Percentiles rank a stretch among this genome's conserved stretches.
These are phyloP conservation scores for Ceratorhiza oryzae-sativae DNA, from an alignment of 1,284 basidiomycete genomes.

Conservation along the genomic window DNA sequence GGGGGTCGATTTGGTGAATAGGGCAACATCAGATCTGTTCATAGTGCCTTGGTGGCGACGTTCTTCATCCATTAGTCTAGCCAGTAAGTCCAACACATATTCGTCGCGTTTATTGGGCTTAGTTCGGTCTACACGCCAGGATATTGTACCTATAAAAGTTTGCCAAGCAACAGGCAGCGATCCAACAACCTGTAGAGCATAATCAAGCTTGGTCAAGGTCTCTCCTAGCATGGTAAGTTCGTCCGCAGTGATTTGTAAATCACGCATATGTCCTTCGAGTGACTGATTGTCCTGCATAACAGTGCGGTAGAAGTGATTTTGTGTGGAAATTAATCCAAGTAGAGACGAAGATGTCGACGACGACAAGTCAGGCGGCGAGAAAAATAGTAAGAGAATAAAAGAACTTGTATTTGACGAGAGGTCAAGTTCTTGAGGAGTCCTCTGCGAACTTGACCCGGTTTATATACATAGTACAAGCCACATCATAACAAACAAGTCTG, in stretches of 20 bases:
- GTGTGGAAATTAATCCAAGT: neutral
- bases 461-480: too few species aligned
- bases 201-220: conserved; percentile 7
- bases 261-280: conserved; percentile 21
- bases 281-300: conserved; percentile 15
- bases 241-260: neutral
- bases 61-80: conserved; percentile 14
- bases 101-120: neutral
- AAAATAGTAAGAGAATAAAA: too few species aligned
- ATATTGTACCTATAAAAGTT: conserved; percentile 10
- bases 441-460: too few species aligned
- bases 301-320: neutral
- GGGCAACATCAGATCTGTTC: neutral
- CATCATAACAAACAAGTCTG: too few species aligned
- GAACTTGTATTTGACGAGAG: too few species aligned
- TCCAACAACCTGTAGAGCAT: conserved; percentile 9
- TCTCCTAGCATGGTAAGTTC: neutral
- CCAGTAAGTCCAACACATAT: conserved; percentile 5
- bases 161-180: conserved; percentile 10
- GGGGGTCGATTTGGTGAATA: neutral
- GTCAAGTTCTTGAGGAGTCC: too few species aligned
- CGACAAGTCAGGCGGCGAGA: too few species aligned
- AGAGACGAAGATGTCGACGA: too few species aligned
- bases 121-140: conserved; percentile 4
- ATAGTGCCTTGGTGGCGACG: neutral